phyloP scores from a whole-genome alignment of 2,329 filamentous ascomycete species.

The Coniosporium tulheliwenetii region DNA sequence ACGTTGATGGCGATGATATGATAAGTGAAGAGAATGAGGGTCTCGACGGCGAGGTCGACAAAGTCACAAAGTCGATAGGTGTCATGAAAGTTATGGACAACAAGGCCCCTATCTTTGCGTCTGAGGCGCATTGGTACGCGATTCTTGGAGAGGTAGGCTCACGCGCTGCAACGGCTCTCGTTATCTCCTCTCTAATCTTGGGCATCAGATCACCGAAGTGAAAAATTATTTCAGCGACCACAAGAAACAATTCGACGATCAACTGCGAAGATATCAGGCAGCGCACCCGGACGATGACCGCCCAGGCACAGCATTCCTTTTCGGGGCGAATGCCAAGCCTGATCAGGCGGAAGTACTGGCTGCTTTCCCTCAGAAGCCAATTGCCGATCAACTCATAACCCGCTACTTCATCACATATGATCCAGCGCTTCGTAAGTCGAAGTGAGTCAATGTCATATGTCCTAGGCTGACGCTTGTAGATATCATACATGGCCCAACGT shows the following conservation, averaged over 20 bases:
- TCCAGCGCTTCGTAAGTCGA: conserved; percentile 40
- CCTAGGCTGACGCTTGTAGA: conserved; percentile 7
- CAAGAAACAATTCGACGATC: conserved; percentile 77
- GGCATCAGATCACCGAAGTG: conserved; percentile 63
- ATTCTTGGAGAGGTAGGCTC: conserved; percentile 33
- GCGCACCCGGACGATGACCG: conserved; percentile 43
- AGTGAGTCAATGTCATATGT: neutral
- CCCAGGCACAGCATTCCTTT: conserved; percentile 58
- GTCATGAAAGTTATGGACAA: conserved; percentile 35
- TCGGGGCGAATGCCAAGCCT: conserved; percentile 54
- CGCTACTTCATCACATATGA: conserved; percentile 81
- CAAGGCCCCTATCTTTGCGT: conserved; percentile 30
- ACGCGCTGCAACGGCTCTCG: too few species aligned
- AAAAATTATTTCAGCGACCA: conserved; percentile 78
- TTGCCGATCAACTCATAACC: conserved; percentile 69
- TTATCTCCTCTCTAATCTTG: neutral
- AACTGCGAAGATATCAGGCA: conserved; percentile 59
- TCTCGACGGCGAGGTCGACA: conserved; percentile 47
- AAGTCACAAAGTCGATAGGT: conserved; percentile 33
- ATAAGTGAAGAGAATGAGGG: conserved; percentile 35
- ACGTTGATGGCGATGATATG: conserved; percentile 42
- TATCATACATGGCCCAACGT: conserved; percentile 54
- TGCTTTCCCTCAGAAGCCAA: conserved; percentile 64
- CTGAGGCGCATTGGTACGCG: conserved; percentile 36
- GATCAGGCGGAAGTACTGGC: conserved; percentile 64